These are phyloP conservation scores for Saxophila tyrrhenica DNA, from an alignment of 495 filamentous ascomycete genomes.

Conservation along the genomic window DNA sequence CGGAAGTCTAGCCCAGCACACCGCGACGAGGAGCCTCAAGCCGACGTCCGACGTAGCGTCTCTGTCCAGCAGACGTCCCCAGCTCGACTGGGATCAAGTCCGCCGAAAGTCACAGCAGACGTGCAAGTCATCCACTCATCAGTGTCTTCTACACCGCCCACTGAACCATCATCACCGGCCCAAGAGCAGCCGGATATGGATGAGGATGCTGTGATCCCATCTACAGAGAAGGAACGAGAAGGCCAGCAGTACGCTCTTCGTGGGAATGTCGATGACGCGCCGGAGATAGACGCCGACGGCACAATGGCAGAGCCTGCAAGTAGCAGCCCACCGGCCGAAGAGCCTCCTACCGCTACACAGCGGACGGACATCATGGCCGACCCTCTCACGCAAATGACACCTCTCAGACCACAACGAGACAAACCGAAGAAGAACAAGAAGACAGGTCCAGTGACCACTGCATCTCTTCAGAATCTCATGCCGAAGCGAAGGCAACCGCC, in stretches of 20 bases:
- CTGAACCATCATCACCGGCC: slow-evolving; percentile 1
- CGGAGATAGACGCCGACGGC: slow-evolving; percentile 16
- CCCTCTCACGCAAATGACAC: slow-evolving; percentile 27
- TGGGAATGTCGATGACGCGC: slow-evolving; percentile 37
- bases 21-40: neutral
- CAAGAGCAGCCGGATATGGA: neutral
- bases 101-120: slow-evolving; percentile 1
- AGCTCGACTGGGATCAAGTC: neutral
- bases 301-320: slow-evolving; percentile 19
- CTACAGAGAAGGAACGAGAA: slow-evolving; percentile 11
- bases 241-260: neutral
- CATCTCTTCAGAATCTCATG: slow-evolving; percentile 28
- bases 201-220: slow-evolving; percentile 10
- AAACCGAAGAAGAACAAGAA: slow-evolving; percentile 16
- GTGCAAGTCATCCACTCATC: slow-evolving; percentile 16
- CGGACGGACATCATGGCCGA: slow-evolving; percentile 10
- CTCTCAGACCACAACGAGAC: slow-evolving; percentile 17
- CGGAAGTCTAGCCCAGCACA: neutral
- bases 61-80: neutral
- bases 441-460: slow-evolving; percentile 25
- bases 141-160: slow-evolving; percentile 7
- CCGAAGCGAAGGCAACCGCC: slow-evolving; percentile 20
- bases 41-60: neutral
- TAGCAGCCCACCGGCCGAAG: slow-evolving; percentile 7
- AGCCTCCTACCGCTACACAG: neutral